A percentile compares a stretch with the other conserved stretches of the same genome.
phyloP scores from a whole-genome alignment of 2,329 filamentous ascomycete genomes.

The Aspergillus alliaceus region DNA sequence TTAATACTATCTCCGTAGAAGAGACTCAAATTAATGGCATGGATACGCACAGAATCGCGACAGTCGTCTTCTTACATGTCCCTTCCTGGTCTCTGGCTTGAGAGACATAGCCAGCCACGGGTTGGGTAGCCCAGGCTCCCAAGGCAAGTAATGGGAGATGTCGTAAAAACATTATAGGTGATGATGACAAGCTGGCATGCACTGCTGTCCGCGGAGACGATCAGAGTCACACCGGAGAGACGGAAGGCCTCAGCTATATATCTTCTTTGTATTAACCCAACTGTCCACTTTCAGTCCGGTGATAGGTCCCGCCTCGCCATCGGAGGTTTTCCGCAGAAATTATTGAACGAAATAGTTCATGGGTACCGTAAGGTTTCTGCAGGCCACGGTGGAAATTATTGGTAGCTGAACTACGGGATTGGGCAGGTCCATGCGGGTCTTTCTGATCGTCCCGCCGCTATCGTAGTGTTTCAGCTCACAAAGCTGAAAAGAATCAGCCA shows the following conservation, averaged over 20 bases:
- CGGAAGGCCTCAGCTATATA: background rate
- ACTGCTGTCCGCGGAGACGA: too few relatives aligned
- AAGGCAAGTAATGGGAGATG: background rate
- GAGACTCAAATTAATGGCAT: background rate
- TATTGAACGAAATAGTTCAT: background rate
- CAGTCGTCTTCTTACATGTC: conserved; percentile 30
- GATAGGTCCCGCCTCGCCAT: background rate
- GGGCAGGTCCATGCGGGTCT: conserved; percentile 7
- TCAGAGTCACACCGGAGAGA: background rate
- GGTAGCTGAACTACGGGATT: background rate
- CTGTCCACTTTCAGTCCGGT: background rate
- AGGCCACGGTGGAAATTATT: background rate
- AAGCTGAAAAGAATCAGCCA: background rate
- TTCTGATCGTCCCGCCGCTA: background rate
- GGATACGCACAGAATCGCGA: conserved; percentile 29
- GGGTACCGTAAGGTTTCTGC: background rate
- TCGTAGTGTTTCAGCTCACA: background rate
- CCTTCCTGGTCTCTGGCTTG: conserved; percentile 17
- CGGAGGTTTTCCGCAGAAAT: background rate
- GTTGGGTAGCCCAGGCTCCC: background rate
- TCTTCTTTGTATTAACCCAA: background rate
- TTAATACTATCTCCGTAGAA: background rate
- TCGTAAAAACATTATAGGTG: background rate
- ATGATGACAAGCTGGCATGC: background rate
- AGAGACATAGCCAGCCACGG: conserved; percentile 10